Conservation (phyloP, 257 asterid species). For the Ligustrum vulgare region DNA sequence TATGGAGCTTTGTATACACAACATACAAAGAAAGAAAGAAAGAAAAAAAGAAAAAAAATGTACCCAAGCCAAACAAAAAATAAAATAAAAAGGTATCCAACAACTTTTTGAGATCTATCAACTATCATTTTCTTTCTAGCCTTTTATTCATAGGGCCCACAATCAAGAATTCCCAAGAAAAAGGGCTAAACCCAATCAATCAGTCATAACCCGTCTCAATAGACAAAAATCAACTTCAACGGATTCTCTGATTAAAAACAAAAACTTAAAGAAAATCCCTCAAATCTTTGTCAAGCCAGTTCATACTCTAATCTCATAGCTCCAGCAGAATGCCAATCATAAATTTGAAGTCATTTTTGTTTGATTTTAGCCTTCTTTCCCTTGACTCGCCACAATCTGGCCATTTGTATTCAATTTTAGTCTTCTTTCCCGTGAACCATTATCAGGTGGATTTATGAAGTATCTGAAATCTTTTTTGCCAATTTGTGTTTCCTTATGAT, state of each 20-base stretch:
- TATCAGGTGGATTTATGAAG: slow-evolving; percentile 10
- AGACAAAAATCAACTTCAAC: background rate
- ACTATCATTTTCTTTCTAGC: background rate
- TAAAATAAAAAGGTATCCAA: background rate
- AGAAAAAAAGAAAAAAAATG: no score
- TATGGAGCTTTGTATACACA: no score
- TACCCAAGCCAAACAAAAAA: no score
- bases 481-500: slow-evolving; percentile 1
- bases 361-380: background rate
- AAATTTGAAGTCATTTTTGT: background rate
- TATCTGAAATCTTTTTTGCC: slow-evolving; percentile 9
- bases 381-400: background rate
- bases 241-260: background rate
- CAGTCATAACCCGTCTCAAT: background rate
- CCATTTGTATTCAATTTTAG: background rate
- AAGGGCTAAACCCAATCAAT: background rate
- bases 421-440: background rate
- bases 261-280: background rate
- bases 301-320: background rate
- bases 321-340: background rate
- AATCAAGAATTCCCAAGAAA: background rate
- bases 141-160: background rate
- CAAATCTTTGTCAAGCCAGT: background rate
- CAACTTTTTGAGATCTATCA: background rate
- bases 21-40: no score